phyloP scores from a whole-genome alignment of 495 filamentous ascomycete species.

The Penicillium salamii region DNA sequence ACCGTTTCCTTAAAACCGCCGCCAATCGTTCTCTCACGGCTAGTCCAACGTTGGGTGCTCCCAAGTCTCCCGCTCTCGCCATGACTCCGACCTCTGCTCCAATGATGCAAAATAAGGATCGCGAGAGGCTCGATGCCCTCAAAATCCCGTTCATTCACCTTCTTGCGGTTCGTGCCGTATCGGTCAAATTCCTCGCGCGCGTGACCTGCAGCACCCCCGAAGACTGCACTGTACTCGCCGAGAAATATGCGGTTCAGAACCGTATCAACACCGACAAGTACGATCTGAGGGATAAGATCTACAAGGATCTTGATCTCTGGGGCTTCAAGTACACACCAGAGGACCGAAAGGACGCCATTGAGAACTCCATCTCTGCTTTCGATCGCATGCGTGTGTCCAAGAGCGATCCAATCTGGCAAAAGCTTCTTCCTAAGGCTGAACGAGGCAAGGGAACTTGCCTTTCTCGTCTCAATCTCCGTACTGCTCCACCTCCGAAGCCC shows the following conservation, averaged over 20 bases:
- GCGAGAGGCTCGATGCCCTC: slow-evolving; percentile 50
- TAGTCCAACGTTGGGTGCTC: slow-evolving; percentile 59
- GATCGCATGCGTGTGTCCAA: slow-evolving; percentile 73
- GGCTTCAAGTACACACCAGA: slow-evolving; percentile 65
- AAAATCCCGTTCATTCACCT: slow-evolving; percentile 67
- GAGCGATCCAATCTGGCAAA: slow-evolving; percentile 77
- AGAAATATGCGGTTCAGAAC: slow-evolving; percentile 57
- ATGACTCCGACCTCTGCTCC: slow-evolving; percentile 49
- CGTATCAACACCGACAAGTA: slow-evolving; percentile 62
- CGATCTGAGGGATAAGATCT: slow-evolving; percentile 64
- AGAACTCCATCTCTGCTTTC: slow-evolving; percentile 77
- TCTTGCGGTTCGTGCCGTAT: slow-evolving; percentile 60
- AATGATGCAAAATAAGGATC: slow-evolving; percentile 50
- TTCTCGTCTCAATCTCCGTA: slow-evolving; percentile 66
- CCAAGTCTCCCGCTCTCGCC: slow-evolving; percentile 38
- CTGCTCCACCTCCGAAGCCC: slow-evolving; percentile 52
- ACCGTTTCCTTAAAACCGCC: slow-evolving; percentile 40
- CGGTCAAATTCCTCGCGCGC: slow-evolving; percentile 54
- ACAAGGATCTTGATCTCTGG: slow-evolving; percentile 82
- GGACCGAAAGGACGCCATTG: slow-evolving; percentile 74
- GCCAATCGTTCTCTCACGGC: slow-evolving; percentile 58
- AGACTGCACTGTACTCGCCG: slow-evolving; percentile 53
- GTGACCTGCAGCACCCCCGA: slow-evolving; percentile 55
- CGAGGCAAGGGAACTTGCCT: slow-evolving; percentile 77
- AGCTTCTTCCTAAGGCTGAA: slow-evolving; percentile 68